These are phyloP conservation scores for Fusarium mangiferae DNA, from an alignment of 2,329 filamentous ascomycete species.

Conservation along the genomic window DNA sequence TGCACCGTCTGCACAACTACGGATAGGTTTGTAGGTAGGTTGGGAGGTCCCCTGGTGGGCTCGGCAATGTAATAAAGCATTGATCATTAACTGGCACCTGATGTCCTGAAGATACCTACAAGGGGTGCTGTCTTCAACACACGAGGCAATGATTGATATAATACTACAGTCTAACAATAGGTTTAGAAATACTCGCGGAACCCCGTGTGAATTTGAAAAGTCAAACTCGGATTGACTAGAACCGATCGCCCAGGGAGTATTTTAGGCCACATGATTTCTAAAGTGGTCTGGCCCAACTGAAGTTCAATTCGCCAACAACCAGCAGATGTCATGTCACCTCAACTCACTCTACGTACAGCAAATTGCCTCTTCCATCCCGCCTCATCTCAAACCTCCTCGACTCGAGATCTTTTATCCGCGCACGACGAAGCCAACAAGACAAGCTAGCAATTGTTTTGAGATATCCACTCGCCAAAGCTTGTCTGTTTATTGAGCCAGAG, in stretches of 20 bases:
- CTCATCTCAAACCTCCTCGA: conserved; percentile 24
- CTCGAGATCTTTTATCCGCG: background rate
- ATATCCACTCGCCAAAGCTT: background rate
- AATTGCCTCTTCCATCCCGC: conserved; percentile 22
- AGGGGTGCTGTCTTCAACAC: conserved; percentile 14
- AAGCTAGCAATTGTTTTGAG: background rate
- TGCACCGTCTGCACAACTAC: too few relatives aligned
- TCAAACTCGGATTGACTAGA: background rate
- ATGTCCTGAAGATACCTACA: conserved; percentile 32
- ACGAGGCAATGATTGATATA: background rate
- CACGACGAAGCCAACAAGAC: background rate
- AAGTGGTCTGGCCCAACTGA: conserved; percentile 27
- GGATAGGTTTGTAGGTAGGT: background rate
- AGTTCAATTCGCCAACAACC: conserved; percentile 26
- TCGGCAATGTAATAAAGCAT: conserved; percentile 32
- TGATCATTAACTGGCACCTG: conserved; percentile 36
- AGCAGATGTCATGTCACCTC: conserved; percentile 35
- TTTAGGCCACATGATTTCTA: conserved; percentile 29
- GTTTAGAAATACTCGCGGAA: background rate
- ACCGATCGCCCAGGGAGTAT: background rate
- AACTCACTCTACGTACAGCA: conserved; percentile 24
- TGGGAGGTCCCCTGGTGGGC: conserved; percentile 16
- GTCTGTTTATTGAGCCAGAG: background rate
- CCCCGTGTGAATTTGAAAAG: background rate
- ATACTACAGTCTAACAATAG: background rate